Percentiles rank a stretch among this genome's conserved stretches.
Conservation (phyloP, 495 filamentous ascomycete genomes). For the Penicillium odoratum region DNA sequence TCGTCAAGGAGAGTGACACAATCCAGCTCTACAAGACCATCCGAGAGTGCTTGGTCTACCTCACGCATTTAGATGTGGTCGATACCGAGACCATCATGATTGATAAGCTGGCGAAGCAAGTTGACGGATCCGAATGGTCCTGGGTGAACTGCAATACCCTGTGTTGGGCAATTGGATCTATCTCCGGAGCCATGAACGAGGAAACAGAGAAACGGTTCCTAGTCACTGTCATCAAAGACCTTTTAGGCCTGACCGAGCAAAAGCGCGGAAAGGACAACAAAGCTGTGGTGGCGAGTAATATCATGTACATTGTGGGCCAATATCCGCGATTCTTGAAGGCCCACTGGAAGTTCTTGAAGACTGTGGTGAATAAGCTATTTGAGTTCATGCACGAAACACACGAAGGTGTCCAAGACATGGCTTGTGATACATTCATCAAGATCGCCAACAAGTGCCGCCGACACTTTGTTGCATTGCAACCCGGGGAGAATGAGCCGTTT, state of each 20-base stretch:
- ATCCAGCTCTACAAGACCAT: conserved; percentile 99
- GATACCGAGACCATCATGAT: conserved; percentile 99
- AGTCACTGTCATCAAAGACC: conserved; percentile 97
- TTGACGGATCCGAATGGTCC: conserved; percentile 95
- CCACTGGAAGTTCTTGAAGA: conserved; percentile 99
- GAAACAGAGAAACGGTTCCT: conserved; percentile 98
- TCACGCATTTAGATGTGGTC: conserved; percentile 95
- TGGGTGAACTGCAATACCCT: conserved; percentile 99
- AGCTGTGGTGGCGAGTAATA: conserved; percentile 97
- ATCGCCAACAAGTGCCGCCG: conserved; percentile 97
- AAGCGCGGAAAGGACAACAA: conserved; percentile 99
- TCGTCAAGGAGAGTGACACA: conserved; percentile 98
- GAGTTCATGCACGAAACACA: conserved; percentile 99
- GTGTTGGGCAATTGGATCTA: conserved; percentile 98
- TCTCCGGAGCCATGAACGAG: conserved; percentile 98
- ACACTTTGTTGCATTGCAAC: conserved; percentile 95
- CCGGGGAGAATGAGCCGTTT: conserved; percentile 91
- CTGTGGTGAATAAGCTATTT: conserved; percentile 98
- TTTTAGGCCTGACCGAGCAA: conserved; percentile 97
- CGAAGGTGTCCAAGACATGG: conserved; percentile 99
- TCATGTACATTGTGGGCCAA: conserved; percentile 99
- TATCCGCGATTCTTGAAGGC: conserved; percentile 98
- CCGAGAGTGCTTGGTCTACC: conserved; percentile 93
- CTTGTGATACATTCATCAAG: conserved; percentile 99
- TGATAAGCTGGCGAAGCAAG: conserved; percentile 91